Conservation (phyloP, 2,329 filamentous ascomycete genomes). For the Botrytis galanthina region DNA sequence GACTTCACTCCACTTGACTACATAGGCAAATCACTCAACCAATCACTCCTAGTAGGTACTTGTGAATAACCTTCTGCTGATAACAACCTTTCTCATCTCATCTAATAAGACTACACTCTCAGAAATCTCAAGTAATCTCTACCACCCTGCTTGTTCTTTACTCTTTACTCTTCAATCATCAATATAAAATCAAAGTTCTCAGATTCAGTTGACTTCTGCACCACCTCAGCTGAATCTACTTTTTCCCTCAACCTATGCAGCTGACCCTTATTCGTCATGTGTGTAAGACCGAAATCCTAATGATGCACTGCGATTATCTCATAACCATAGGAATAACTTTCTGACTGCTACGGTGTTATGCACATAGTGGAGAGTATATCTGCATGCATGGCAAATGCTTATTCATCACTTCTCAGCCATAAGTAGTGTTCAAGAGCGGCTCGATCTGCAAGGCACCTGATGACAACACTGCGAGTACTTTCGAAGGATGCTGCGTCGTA, state of each 20-base stretch:
- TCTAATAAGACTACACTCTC: background rate
- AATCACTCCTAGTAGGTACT: background rate
- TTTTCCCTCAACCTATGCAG: background rate
- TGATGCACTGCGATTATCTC: background rate
- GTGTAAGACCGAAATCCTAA: background rate
- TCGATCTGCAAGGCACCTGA: background rate
- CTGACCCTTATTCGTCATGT: background rate
- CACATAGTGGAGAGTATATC: too few species aligned
- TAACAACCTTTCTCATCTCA: background rate
- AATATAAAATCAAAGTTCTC: background rate
- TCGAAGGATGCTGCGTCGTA: background rate
- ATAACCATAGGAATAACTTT: background rate
- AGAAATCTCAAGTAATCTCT: background rate
- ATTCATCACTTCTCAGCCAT: background rate
- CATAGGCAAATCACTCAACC: background rate
- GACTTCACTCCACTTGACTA: constrained; percentile 6
- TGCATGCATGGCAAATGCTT: background rate
- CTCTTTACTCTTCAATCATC: background rate
- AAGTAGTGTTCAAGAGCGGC: background rate
- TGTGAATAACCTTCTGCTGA: background rate
- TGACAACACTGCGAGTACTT: background rate
- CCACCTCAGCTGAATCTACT: background rate
- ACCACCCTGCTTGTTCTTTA: background rate
- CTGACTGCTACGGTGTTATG: background rate
- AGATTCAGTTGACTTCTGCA: background rate